These are phyloP conservation scores for Chamaecyparis obtusa DNA, from an alignment of 75 land plant species.

Conservation along the genomic window DNA sequence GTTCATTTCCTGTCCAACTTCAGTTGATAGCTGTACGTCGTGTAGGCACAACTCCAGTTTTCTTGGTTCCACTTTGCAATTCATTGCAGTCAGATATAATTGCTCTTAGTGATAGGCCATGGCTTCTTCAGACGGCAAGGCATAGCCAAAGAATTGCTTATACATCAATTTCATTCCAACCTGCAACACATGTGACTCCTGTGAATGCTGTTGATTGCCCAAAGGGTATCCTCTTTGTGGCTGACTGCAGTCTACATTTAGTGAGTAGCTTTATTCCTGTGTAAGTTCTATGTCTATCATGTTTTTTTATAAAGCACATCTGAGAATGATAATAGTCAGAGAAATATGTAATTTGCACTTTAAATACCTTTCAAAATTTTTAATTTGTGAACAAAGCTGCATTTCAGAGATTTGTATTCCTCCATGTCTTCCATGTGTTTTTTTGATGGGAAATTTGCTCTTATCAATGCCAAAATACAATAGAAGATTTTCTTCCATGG, in stretches of 20 bases:
- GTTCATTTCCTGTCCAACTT: conserved; percentile 41
- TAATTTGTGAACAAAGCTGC: background rate
- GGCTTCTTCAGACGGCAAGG: conserved; percentile 92
- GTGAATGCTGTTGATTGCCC: conserved; percentile 83
- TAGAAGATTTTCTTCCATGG: background rate
- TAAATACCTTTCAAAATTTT: background rate
- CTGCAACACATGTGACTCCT: conserved; percentile 91
- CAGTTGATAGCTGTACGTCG: conserved; percentile 87
- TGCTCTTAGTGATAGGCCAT: conserved; percentile 95
- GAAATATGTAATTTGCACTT: background rate
- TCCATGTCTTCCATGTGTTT: background rate
- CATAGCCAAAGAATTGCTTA: conserved; percentile 81
- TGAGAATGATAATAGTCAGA: background rate
- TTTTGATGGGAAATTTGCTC: background rate
- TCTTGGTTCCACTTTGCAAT: conserved; percentile 70
- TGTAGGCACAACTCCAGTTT: conserved; percentile 87
- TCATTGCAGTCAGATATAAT: conserved; percentile 79
- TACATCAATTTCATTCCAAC: conserved; percentile 90
- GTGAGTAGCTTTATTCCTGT: conserved; percentile 35
- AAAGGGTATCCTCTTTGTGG: conserved; percentile 81
- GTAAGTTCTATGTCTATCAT: background rate
- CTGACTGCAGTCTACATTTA: conserved; percentile 89
- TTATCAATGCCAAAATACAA: background rate
- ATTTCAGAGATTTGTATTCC: background rate
- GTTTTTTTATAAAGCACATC: background rate